phyloP scores from a whole-genome alignment of 176 grass and related monocot genomes.

The Zoysia japonica region DNA sequence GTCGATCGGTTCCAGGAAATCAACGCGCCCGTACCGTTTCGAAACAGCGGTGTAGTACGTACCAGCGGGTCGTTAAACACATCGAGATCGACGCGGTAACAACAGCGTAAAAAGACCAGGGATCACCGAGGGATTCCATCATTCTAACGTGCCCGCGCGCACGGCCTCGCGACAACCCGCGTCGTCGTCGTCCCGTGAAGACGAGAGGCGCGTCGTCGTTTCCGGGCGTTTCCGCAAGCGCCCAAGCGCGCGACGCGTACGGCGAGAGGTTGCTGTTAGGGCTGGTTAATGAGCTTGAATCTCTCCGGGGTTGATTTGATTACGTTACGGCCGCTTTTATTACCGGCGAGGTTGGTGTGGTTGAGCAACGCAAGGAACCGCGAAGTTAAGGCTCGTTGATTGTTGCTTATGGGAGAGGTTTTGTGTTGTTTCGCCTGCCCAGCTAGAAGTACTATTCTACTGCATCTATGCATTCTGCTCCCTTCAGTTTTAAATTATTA shows the following conservation, averaged over 20 bases:
- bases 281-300: slow-evolving; percentile 5
- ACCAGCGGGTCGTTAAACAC: background rate
- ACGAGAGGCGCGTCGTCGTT: background rate
- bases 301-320: background rate
- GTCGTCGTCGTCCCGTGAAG: too few species aligned
- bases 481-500: too few species aligned
- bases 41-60: background rate
- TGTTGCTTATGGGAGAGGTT: slow-evolving; percentile 8
- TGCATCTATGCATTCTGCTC: too few species aligned
- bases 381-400: background rate
- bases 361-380: background rate
- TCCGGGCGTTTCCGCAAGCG: background rate
- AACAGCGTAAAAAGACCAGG: background rate
- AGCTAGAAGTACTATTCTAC: too few species aligned
- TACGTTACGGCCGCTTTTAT: slow-evolving; percentile 11
- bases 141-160: too few species aligned
- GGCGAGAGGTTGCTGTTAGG: background rate
- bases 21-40: background rate
- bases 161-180: too few species aligned
- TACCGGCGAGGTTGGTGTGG: background rate
- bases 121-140: background rate
- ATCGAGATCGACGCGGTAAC: slow-evolving; percentile 5
- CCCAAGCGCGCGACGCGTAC: background rate
- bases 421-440: background rate
- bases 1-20: slow-evolving; percentile 6